Percentiles rank a stretch among this genome's conserved stretches.
These are phyloP conservation scores for Spathaspora girioi DNA, from an alignment of 805 yeast genomes.

Conservation along the genomic window DNA sequence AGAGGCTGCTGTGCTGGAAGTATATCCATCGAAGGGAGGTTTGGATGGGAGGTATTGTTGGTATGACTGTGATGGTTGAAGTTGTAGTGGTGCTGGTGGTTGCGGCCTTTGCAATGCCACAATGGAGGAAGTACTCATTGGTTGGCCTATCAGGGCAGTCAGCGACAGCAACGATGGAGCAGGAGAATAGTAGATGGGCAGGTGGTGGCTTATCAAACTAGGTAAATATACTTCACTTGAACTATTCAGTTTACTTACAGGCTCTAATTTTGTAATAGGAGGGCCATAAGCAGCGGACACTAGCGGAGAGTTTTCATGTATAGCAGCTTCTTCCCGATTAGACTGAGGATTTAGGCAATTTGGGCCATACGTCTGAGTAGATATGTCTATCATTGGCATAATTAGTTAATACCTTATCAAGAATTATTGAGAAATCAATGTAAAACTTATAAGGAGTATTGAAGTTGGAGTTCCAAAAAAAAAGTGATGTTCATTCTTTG, in stretches of 20 bases:
- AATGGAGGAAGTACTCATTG: not conserved
- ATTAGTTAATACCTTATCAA: not conserved
- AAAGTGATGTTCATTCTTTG: not conserved
- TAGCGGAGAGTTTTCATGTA: not conserved
- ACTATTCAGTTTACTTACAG: not conserved
- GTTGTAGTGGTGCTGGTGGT: constrained; percentile 1
- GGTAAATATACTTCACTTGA: not conserved
- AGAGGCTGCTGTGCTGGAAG: not conserved
- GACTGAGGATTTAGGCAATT: not conserved
- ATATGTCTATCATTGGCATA: not conserved
- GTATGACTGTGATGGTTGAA: not conserved
- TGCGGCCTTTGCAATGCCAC: not conserved
- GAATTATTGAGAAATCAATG: not conserved
- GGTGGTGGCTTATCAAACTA: not conserved
- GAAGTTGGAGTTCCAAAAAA: not conserved
- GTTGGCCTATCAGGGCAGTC: not conserved
- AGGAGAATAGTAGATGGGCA: not conserved
- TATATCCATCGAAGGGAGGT: not conserved
- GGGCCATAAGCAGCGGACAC: not conserved
- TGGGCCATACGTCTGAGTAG: not conserved
- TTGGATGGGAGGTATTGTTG: not conserved
- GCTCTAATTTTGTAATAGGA: not conserved
- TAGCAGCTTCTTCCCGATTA: not conserved
- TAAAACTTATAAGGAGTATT: not conserved
- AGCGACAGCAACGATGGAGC: constrained; percentile 1